Percentiles rank a stretch among this genome's conserved stretches.
These are phyloP conservation scores for Aulographum hederae DNA, from an alignment of 2,329 filamentous ascomycete genomes.

Conservation along the genomic window DNA sequence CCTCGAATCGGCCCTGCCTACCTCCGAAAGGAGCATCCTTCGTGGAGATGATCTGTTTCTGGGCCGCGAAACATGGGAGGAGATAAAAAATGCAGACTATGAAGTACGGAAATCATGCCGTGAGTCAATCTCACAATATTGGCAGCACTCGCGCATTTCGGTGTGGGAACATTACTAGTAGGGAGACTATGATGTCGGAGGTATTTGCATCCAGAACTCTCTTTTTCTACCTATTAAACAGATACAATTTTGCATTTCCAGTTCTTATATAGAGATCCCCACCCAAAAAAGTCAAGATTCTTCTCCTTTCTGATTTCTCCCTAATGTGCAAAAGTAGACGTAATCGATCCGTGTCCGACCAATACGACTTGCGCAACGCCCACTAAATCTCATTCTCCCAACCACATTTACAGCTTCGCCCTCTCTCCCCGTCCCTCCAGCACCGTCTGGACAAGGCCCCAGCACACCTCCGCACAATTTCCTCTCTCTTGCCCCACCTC, in stretches of 20 bases:
- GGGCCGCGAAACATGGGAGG: too few species aligned
- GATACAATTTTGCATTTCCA: neutral
- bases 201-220: neutral
- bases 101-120: too few species aligned
- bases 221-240: neutral
- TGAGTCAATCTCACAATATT: too few species aligned
- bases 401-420: constrained; percentile 8
- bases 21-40: too few species aligned
- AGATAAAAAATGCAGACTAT: too few species aligned
- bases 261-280: neutral
- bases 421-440: too few species aligned
- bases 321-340: neutral
- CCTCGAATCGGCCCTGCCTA: too few species aligned
- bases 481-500: constrained; percentile 48
- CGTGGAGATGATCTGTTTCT: too few species aligned
- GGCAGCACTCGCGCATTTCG: too few species aligned
- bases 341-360: too few species aligned
- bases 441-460: constrained; percentile 37
- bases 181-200: neutral
- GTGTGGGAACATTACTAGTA: neutral
- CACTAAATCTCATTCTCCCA: neutral
- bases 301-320: neutral
- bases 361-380: neutral
- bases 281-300: neutral
- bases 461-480: constrained; percentile 59